Evolutionary conservation across 192 early-diverging fungal species (phyloP), one percentile per base, ranked within the genome.

Genomic region (Chytriomyces confervae): DNA sequence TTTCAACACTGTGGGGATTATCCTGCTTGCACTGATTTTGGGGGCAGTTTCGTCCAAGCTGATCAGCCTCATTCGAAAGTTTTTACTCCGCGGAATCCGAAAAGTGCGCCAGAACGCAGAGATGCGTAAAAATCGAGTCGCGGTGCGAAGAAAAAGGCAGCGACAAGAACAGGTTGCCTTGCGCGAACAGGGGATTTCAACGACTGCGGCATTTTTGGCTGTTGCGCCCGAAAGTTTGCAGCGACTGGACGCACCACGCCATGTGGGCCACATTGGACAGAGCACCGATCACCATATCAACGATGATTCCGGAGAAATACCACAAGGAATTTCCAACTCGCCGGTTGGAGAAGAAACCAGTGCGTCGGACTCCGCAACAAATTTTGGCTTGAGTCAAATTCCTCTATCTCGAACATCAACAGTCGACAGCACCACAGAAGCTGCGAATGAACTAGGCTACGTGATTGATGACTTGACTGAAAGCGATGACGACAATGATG

Each of bases 21-120:
- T 77, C 36, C 9, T 61, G 20, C 27, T 77, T 43, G 76, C 66
- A 13, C 8, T 77, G 51, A 61, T 77, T 16, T 67, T 77, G 10
- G 69, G 66, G 36, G 23, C 13, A 4, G 50, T 53, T 24, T 13
- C 63, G 29, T 24, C 50, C 8, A 68, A 61, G 13, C 66, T 77
- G 16, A 62, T 77, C n/a, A 44, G 6, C 16, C 18, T 62, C 9
- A 68, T 77, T 44, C 76, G 76, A 9, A 36, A 7, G 49, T 69
- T 68, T 13, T 44, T 77, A 6, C 50, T 77, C n/a, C 76, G 68
- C 36, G 76, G 76, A 46, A 77, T 77, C 50, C 76, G 76, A 29
- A 61, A 77, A 7, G 49, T 70, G 50, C 65, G 76, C 8, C 50
- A 29, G 7, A 48, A 47, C 0, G 76, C 61, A 11, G 60, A 36